These are phyloP conservation scores for Dysphania ambrosioides DNA, from an alignment of 148 eudicot species.

Conservation along the genomic window DNA sequence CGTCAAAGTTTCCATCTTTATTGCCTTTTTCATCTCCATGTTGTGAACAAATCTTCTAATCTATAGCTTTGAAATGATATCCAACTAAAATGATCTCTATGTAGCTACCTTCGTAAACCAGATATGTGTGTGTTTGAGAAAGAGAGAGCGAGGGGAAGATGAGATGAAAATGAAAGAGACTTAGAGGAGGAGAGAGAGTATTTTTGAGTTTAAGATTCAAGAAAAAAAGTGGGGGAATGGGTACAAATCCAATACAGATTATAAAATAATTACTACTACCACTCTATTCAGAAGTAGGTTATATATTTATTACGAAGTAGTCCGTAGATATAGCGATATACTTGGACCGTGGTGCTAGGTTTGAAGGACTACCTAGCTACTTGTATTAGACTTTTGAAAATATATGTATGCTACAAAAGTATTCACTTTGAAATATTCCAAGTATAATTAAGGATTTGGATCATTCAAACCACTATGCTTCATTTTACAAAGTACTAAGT, in stretches of 20 bases:
- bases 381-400: neutral
- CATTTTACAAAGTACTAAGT: no score
- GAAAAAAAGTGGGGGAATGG: no score
- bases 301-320: neutral
- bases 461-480: neutral
- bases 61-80: conserved; percentile 14
- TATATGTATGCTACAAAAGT: neutral
- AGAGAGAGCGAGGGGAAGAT: neutral
- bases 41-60: neutral
- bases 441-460: neutral
- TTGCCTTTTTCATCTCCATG: conserved; percentile 22
- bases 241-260: neutral
- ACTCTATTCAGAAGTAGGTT: neutral
- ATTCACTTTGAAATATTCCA: neutral
- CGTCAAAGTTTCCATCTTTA: conserved; percentile 26
- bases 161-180: conserved; percentile 16
- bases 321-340: no score
- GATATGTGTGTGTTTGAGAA: conserved; percentile 10
- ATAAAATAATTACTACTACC: no score
- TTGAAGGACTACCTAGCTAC: neutral
- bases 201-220: no score
- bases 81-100: conserved; percentile 13
- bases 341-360: conserved; percentile 8
- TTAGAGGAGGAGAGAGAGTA: conserved; percentile 7
- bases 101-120: conserved; percentile 18